Conservation (phyloP, 192 early-diverging fungal genomes). For the Mycoemilia scoparia region DNA sequence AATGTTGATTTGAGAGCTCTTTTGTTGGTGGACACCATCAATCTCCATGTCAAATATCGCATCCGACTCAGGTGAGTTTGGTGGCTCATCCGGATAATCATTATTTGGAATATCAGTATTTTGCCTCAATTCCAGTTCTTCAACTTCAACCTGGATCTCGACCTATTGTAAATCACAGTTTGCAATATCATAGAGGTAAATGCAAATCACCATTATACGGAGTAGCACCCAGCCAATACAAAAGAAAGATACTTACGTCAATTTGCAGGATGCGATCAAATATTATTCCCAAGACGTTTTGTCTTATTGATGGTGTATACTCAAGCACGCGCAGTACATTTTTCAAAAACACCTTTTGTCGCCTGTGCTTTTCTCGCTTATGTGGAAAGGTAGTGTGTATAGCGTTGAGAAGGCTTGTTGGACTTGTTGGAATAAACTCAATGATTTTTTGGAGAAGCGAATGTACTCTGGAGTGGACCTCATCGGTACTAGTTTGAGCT, state of each 20-base stretch:
- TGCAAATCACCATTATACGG: not conserved
- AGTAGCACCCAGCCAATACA: conserved; percentile 2
- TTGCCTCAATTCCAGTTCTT: conserved; percentile 47
- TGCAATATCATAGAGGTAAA: not conserved
- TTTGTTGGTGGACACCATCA: conserved; percentile 7
- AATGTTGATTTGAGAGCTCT: conserved; percentile 1
- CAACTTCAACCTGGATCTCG: conserved; percentile 79
- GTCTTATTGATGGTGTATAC: conserved; percentile 54
- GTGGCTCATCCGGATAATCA: conserved; percentile 5
- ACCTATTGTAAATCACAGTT: too few relatives aligned
- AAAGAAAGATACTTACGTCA: conserved; percentile 40
- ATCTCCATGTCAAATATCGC: conserved; percentile 39
- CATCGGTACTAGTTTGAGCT: conserved; percentile 2
- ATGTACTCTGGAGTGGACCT: conserved; percentile 9
- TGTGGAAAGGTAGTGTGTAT: conserved; percentile 9
- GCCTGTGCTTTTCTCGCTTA: conserved; percentile 6
- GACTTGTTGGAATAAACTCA: conserved; percentile 16
- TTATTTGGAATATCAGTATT: conserved; percentile 19
- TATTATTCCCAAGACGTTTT: conserved; percentile 50
- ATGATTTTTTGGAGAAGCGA: conserved; percentile 11
- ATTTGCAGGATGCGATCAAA: conserved; percentile 76
- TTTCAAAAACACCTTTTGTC: conserved; percentile 29
- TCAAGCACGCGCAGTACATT: conserved; percentile 56
- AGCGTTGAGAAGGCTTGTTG: conserved; percentile 11
- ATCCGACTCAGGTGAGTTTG: conserved; percentile 2